Evolutionary conservation across 257 asterid species (phyloP), one percentile per base, ranked within the genome.

Genomic region (Dorcoceras hygrometricum): DNA sequence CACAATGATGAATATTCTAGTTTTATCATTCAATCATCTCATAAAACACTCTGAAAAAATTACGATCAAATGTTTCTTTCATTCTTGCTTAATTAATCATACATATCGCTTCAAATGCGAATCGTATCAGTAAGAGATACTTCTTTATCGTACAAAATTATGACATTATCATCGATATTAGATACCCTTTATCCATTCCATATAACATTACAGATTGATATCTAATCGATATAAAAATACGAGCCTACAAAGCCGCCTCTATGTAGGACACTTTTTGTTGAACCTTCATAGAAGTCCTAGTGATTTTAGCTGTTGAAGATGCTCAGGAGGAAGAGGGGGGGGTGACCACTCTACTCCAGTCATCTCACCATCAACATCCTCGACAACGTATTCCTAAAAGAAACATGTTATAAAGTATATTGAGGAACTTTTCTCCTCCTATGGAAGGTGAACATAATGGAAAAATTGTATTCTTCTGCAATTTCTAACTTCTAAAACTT

Each of bases 291-390:
- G 79, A 73, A 93, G 96, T 16, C 99, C 99, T 12, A 93, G 96
- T 14, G 91, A 77, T 73, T 90, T 93, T 69, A 93, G 83, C 85
- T 93, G 97, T 67, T 86, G 97, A 65, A 90, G 81, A 67, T 90
- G 99, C 85, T 93, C 99, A 0, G 84, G 75, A 8, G 99, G 95
- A 14, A 93, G 88, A 67, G 87, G 71, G 18, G 95, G 95, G 22
- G 99, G 97, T 26, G 90, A 72, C 98, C 98, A 92, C 71, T 89
- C 95, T 5, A 80, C 78, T 65, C 82, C 96, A 0, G 87, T 79
- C 81, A 81, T 83, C 87, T 86, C 96, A 39, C 80, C 89, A 18
- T 93, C 99, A 28, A 88, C 97, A 76, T 93, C 99, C 85, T 93
- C 99, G 12, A 93, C 99, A 20, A 93, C 99, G 57, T 93, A 93